These are phyloP conservation scores for Oryza rufipogon DNA, from an alignment of 176 grass and related monocot genomes.

Conservation along the genomic window DNA sequence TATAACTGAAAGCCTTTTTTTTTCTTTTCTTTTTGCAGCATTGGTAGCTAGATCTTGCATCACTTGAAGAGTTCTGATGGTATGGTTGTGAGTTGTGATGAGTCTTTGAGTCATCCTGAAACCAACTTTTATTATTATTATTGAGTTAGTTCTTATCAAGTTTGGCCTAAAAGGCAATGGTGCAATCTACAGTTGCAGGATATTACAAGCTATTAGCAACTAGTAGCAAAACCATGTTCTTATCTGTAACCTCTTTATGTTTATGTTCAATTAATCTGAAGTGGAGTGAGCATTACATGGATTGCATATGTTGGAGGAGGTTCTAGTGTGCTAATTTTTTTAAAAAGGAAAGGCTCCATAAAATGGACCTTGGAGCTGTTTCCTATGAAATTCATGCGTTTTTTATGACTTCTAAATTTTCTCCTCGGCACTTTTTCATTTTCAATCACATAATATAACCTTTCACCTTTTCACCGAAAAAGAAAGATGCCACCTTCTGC, in stretches of 20 bases:
- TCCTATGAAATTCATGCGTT: background rate
- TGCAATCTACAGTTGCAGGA: background rate
- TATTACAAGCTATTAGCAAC: background rate
- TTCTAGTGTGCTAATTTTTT: background rate
- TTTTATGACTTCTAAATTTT: background rate
- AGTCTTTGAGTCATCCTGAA: background rate
- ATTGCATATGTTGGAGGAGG: background rate
- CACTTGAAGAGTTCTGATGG: background rate
- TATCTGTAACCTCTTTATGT: slow-evolving; percentile 4
- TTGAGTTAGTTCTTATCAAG: background rate
- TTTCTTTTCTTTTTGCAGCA: background rate
- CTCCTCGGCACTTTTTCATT: background rate
- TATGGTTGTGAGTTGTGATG: background rate
- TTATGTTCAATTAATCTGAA: background rate
- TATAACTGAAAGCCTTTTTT: background rate
- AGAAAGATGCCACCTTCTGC: background rate
- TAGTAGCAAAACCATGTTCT: background rate
- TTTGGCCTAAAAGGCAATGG: background rate
- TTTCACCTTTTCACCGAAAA: background rate
- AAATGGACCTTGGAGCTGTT: background rate
- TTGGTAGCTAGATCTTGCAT: background rate
- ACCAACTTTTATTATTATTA: background rate
- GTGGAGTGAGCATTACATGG: slow-evolving; percentile 30
- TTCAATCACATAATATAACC: background rate
- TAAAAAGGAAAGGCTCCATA: background rate